Base-by-base conservation (phyloP, 495 filamentous ascomycete species). In the Penicillium dipodomyicola region DNA sequence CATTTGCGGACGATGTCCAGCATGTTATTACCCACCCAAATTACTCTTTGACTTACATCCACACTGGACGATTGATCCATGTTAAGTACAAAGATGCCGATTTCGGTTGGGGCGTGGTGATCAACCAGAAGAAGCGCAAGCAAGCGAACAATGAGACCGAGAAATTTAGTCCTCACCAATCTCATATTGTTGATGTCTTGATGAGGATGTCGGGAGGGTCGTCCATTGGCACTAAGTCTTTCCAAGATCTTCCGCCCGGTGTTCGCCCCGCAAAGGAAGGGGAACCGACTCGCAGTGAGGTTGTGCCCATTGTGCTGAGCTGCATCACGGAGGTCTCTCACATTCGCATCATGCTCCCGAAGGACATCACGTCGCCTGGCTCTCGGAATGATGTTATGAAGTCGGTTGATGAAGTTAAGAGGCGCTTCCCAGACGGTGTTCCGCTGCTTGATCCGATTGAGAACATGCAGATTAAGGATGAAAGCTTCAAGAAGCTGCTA, bases 51-150 rank as follows among this genome's bases (percentile, higher is more conserved):
- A 81, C 86, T 52, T 98, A 85, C 67, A 75, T 97, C 69, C 86
- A 91, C 57, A 76, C 85, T 32, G 94, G 94, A 11, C 86, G 94
- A 17, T 70, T 96, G 14, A 82, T 98, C n/a, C 83, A 85, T 44
- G 86, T 97, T 56, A 90, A 88, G 64, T 82, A 89, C 64, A 82
- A 85, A 46, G 85, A 87, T 49, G 71, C 82, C 57, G 90, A 97
- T 65, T 98, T 91, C 68, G 94, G 92, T 39, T 98, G 94, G 95
- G 94, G 93, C 50, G 86, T 88, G 1, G 82, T 96, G 19, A 81
- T 96, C 12, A 87, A 89, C 54, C 85, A 81, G 59, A 82, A 79
- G 2, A 73, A 77, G 51, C 85, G 91, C 33, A 81, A 78, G 63
- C 70, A 77, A 11, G 73, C 77, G 12, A 89, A 84, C 65, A 76